Evolutionary conservation across 352 stramenopile genomes (phyloP).

Genomic region (Blastocystis sp.): DNA sequence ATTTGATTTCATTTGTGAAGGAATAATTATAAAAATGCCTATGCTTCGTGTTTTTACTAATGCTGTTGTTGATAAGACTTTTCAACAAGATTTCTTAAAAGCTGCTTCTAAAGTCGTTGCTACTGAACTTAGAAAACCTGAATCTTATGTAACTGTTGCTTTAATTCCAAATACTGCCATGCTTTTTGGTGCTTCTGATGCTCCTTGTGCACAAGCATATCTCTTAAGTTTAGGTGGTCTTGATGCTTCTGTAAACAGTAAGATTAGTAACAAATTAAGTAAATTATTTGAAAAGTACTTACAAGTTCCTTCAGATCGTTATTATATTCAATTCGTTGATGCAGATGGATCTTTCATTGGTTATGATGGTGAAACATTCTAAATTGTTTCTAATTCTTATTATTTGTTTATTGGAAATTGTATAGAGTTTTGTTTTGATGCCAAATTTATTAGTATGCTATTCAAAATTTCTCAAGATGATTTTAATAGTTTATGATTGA

Average conservation of each 20-base stretch:
- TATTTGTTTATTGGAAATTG: no score
- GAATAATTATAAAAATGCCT: slow-evolving; percentile 13
- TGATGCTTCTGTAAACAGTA: slow-evolving; percentile 6
- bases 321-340: slow-evolving; percentile 34
- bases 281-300: slow-evolving; percentile 16
- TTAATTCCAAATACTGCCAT: slow-evolving; percentile 18
- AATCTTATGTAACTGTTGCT: slow-evolving; percentile 25
- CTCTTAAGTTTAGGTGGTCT: slow-evolving; percentile 34
- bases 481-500: no score
- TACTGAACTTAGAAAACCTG: slow-evolving; percentile 22
- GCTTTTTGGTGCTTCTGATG: slow-evolving; percentile 20
- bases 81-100: slow-evolving; percentile 22
- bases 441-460: no score
- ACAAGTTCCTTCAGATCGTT: slow-evolving; percentile 22
- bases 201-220: slow-evolving; percentile 23
- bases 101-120: slow-evolving; percentile 10
- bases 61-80: slow-evolving; percentile 4
- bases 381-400: no score
- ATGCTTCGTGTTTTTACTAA: slow-evolving; percentile 29
- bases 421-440: no score
- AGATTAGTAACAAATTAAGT: slow-evolving; percentile 24
- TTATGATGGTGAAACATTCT: slow-evolving; percentile 35
- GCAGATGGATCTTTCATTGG: slow-evolving; percentile 30
- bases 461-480: no score
- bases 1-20: no score